Base-by-base conservation (phyloP, 768 basidiomycete species). In the Rhodotorula graminis region DNA sequence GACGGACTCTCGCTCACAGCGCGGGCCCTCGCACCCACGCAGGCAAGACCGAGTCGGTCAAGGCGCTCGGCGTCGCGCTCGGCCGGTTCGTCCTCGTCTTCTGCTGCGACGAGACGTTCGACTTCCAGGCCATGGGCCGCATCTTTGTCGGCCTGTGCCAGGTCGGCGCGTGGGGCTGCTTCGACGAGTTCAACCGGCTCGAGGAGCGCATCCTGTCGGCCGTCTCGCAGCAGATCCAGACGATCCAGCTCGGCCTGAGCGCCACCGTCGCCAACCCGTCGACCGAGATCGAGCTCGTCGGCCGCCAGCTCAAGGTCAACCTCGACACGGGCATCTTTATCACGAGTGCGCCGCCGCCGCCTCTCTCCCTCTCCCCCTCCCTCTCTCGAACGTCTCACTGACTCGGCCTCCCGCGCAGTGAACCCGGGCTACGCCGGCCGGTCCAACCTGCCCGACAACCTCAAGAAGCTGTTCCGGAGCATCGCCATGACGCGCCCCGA, bases 401-500 rank as follows among this genome's bases (percentile, higher is more conserved):
- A 21, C 21, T 16, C n/a, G 40, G n/a, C n/a, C n/a, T n/a, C n/a
- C n/a, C 1, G 14, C 49, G 40, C 64, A 77, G 68, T 78, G 76
- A 99, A 99, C 82, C 96, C 96, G 16, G 95, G 93, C 76, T 99
- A 99, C 80, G 96, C 96, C 77, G 96, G 95, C 77, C 92, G 96
- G 71, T 97, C 96, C 18, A 83, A 84, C 69, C 75, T 84, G 5
- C 83, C 83, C 46, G 83, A 83, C 76, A 84, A 84, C 73, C 76
- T 84, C 60, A 84, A 84, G 78, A 84, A 79, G 72, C 75, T 79
- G 61, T 79, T 74, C 76, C 61, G 75, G 74, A 95, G 93, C 71
- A 97, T 98, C 91, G 93, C 96, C 49, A 99, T 99, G 96, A 96
- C 96, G 14, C 88, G 92, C 63, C 96, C 96, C 37, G 96, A 98